Base-by-base conservation (phyloP, 2,329 filamentous ascomycete genomes). In the Sordariomycetes sp. region DNA sequence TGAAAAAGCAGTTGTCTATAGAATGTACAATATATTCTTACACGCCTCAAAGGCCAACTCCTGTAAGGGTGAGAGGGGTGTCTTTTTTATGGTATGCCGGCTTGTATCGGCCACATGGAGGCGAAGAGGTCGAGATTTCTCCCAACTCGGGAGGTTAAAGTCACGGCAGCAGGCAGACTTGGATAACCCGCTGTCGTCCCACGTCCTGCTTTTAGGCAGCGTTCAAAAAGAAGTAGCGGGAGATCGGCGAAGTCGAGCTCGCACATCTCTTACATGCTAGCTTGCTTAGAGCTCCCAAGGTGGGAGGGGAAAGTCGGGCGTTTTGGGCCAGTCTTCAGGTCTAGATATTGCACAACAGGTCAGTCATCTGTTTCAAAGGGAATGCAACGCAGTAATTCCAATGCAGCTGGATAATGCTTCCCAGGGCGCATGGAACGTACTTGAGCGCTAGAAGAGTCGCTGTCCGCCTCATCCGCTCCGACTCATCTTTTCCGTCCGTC, bases 241-340 rank as follows among this genome's bases (percentile, higher is more conserved):
- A n/a, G n/a, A 32, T 32, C 28, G 4, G 28, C 28, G 28, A 32
- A 32, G 28, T 32, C 28, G 28, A 32, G 28, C 28, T 8, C 28
- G 28, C 28, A 32, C 28, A 32, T 32, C 28, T 8, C 28, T 32
- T 32, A n/a, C n/a, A 22, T n/a, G n/a, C n/a, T 12, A 2, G 46
- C 20, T 22, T 20, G 3, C 11, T 24, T 34, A 53, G 25, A 53
- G 32, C 7, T 53, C 51, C 51, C 51, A 53, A 34, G 24, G 4
- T 55, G 53, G 53, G 10, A 55, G 20, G 3, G 34, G 12, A 20
- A 55, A 55, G 37, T 55, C 53, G 20, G 34, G 34, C 16, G 28
- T 40, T 14, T 40, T 48, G 22, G 57, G 57, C 57, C 57, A 58
- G 25, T 54, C 40, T 51, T 58, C 57, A 24, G 37, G 34, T 48